Conservation (phyloP, 495 filamentous ascomycete genomes). For the Hypomontagnella submonticulosa region DNA sequence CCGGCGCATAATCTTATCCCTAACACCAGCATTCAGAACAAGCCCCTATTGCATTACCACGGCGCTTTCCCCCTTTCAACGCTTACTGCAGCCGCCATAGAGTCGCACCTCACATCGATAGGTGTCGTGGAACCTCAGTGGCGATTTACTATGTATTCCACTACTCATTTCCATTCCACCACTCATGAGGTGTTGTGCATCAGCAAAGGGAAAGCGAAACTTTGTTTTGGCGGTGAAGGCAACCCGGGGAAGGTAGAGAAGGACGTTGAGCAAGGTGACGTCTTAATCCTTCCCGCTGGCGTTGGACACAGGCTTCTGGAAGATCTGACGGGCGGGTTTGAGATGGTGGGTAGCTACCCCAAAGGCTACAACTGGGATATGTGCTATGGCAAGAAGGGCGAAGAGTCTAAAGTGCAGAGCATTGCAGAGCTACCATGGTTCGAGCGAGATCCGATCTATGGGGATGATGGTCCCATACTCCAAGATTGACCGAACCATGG, state of each 20-base stretch:
- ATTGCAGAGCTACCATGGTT: constrained; percentile 67
- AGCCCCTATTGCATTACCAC: constrained; percentile 66
- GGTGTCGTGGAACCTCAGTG: constrained; percentile 71
- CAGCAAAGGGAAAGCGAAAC: constrained; percentile 64
- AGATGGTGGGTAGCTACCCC: constrained; percentile 76
- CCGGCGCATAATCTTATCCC: constrained; percentile 66
- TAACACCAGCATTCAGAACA: constrained; percentile 72
- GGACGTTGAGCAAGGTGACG: constrained; percentile 67
- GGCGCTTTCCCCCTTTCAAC: constrained; percentile 24
- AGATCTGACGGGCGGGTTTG: constrained; percentile 63
- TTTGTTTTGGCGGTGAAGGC: constrained; percentile 74
- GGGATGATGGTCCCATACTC: constrained; percentile 63
- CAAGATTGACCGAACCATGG: constrained; percentile 39
- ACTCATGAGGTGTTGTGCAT: constrained; percentile 74
- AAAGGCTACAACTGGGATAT: constrained; percentile 70
- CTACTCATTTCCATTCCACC: constrained; percentile 73
- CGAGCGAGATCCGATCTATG: constrained; percentile 69
- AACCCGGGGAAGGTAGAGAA: constrained; percentile 68
- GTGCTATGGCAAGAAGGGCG: constrained; percentile 71
- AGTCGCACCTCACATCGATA: constrained; percentile 61
- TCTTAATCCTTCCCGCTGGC: constrained; percentile 73
- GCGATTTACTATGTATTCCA: constrained; percentile 73
- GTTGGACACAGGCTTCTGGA: constrained; percentile 71
- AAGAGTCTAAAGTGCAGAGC: constrained; percentile 60
- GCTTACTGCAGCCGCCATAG: constrained; percentile 57